phyloP scores from a whole-genome alignment of 2,329 filamentous ascomycete genomes.

The Alternaria conjuncta region DNA sequence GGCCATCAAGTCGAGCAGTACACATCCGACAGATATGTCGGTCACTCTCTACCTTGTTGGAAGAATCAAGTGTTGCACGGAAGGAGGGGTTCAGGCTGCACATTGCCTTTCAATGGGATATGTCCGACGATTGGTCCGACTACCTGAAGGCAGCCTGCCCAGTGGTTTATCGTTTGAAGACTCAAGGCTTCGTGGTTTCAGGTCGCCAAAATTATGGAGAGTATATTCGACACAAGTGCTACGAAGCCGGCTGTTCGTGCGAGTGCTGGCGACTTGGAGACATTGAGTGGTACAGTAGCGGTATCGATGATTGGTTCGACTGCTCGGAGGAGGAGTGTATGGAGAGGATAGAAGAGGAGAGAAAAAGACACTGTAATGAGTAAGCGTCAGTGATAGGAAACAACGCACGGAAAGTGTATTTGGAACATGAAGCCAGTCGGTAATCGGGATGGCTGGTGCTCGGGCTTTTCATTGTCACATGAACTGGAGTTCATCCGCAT shows the following conservation, averaged over 20 bases:
- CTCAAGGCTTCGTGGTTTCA: neutral
- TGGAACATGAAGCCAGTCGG: neutral
- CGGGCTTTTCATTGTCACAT: neutral
- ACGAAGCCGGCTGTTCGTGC: neutral
- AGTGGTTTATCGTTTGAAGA: neutral
- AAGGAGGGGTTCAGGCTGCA: neutral
- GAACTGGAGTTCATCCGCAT: neutral
- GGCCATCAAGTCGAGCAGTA: neutral
- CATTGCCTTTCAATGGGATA: neutral
- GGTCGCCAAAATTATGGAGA: neutral
- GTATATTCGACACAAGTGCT: neutral
- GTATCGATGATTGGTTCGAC: neutral
- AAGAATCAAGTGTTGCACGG: neutral
- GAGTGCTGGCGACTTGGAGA: neutral
- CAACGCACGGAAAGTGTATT: neutral
- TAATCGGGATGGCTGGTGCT: neutral
- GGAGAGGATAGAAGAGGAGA: neutral
- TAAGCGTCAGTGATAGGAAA: rapidly evolving
- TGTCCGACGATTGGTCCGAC: rapidly evolving
- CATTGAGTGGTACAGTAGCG: rapidly evolving
- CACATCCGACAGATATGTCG: neutral
- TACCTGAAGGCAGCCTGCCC: neutral
- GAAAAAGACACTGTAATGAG: neutral
- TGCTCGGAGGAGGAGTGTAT: neutral
- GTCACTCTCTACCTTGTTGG: neutral